Evolutionary conservation across 805 yeast genomes (phyloP), one percentile per base, ranked within the genome.

Genomic region (Torulaspora franciscae): DNA sequence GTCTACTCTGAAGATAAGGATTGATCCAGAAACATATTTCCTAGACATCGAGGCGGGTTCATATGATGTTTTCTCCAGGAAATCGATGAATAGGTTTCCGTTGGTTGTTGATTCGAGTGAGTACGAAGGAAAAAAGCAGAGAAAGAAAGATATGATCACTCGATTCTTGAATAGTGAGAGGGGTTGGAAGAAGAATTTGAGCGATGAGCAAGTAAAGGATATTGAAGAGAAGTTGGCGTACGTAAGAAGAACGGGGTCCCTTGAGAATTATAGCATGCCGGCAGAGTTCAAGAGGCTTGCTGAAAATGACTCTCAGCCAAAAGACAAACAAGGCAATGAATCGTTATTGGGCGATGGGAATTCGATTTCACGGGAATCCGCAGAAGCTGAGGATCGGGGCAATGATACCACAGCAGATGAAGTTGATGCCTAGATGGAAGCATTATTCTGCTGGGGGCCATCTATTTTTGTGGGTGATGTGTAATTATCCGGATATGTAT

Each of bases 31-130:
- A 55, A 79, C 89, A 3, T 93, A 87, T 65, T 75, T 85, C 51
- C 67, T 93, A 57, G 81, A 85, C 59, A 89, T 91, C 61, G 95
- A 87, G 59, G 75, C 83, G 4, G 81, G 75, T 5, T 79, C 95
- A 0, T 79, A 75, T 51, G 99, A 93, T 67, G 83, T 81, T 51
- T 88, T 85, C 56, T 75, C 87, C 2, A 73, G 95, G 40, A 74
- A 72, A 49, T 67, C 81, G 1, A 69, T 78, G 13, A 80, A 71
- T 48, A 68, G 61, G 43, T 71, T 64, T 42, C 65, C 69, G 3
- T 39, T 14, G 5, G 39, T 46, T 8, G 27, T 45, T 5, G 55
- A 55, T 7, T 48, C 51, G n/a, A 70, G 65, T 25, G 45, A 56
- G 2, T 70, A 63, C 13, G 61, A 61, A 8, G 37, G 46, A 14